Evolutionary conservation across 1,284 basidiomycete species (phyloP).

Genomic region (Microbotryum scabiosae): DNA sequence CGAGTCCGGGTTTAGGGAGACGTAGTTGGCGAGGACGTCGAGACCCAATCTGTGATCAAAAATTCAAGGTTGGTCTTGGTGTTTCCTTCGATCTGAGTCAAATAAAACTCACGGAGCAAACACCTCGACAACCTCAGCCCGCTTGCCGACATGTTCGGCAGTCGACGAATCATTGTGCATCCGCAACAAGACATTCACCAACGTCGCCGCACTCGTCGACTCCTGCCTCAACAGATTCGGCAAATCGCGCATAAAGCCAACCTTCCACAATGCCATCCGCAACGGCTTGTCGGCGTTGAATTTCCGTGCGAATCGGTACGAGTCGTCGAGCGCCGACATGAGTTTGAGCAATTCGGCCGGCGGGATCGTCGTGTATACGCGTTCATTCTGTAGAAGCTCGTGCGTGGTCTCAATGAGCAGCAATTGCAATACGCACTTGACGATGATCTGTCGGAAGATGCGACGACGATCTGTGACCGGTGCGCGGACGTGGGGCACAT

Average conservation of each 20-base stretch:
- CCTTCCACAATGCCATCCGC: conserved; percentile 96
- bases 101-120: conserved; percentile 70
- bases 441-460: conserved; percentile 97
- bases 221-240: conserved; percentile 98
- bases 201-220: conserved; percentile 88
- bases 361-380: conserved; percentile 89
- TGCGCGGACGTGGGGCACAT: conserved; percentile 31
- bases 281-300: conserved; percentile 99
- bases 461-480: conserved; percentile 59
- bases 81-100: not conserved
- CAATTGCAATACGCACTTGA: conserved; percentile 97
- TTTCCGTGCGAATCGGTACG: conserved; percentile 90
- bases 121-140: conserved; percentile 75
- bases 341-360: conserved; percentile 84
- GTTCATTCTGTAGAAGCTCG: conserved; percentile 83
- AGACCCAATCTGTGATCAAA: conserved; percentile 60
- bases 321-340: conserved; percentile 90
- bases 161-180: conserved; percentile 88
- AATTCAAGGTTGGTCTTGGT: not conserved
- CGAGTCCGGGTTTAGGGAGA: conserved; percentile 77
- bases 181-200: conserved; percentile 80
- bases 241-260: conserved; percentile 99
- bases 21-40: conserved; percentile 83
- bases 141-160: conserved; percentile 67
- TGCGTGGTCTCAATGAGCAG: conserved; percentile 96